Evolutionary conservation across 495 filamentous ascomycete genomes (phyloP).

Genomic region (Thozetella sp.): DNA sequence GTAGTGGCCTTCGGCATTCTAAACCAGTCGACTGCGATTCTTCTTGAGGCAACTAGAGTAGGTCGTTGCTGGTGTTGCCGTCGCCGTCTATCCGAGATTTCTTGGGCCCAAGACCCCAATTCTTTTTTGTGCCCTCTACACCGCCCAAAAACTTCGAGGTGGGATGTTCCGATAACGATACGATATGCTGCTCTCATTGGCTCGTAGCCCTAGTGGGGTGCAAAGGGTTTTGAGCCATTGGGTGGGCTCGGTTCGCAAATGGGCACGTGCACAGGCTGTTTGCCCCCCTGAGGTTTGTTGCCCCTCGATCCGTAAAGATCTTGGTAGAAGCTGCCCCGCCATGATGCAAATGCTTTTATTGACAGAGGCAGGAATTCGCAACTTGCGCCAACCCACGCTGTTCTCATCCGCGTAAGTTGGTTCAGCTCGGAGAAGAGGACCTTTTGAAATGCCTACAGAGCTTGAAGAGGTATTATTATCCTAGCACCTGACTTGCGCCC

Average conservation of each 20-base stretch:
- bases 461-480: conserved; percentile 67
- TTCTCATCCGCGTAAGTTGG: too few relatives aligned
- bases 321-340: conserved; percentile 14
- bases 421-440: too few relatives aligned
- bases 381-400: too few relatives aligned
- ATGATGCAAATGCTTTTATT: conserved; percentile 3
- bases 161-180: conserved; percentile 3
- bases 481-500: not conserved
- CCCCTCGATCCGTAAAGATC: conserved; percentile 2
- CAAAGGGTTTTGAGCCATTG: not conserved
- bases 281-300: not conserved
- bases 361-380: not conserved
- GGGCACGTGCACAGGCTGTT: not conserved
- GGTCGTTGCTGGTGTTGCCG: conserved; percentile 5
- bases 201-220: not conserved
- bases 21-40: not conserved
- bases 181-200: not conserved
- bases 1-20: conserved; percentile 56
- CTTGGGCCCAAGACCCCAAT: conserved; percentile 7
- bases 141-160: not conserved
- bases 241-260: not conserved
- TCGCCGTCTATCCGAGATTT: not conserved
- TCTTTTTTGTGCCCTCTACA: conserved; percentile 6
- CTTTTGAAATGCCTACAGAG: conserved; percentile 83
- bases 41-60: not conserved